Base-by-base conservation (phyloP, 495 filamentous ascomycete genomes). In the Cercophora scortea region DNA sequence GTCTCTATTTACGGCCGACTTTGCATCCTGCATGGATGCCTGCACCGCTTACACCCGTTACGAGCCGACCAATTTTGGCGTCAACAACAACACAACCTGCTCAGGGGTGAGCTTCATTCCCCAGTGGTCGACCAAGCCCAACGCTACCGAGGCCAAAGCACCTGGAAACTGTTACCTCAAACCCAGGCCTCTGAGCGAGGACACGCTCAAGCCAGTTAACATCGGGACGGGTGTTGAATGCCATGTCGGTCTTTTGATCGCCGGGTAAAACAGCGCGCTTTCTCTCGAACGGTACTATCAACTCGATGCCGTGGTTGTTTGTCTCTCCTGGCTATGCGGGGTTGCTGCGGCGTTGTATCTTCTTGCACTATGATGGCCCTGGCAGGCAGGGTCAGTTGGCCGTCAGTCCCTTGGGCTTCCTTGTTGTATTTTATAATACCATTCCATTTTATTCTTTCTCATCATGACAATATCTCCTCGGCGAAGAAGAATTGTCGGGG, bases 131-230 rank as follows among this genome's bases (percentile, higher is more conserved):
- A 63, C 62, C 53, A 67, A 68, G 10, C 50, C 54, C 2, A 42
- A 42, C 19, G 72, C 73, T 11, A 16, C 39, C 1, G 41, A 43
- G 0, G 64, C 59, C 8, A 44, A 49, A 10, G 65, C 72, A 15
- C 66, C 70, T 2, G 73, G 73, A 8, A 75, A 75, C 49, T 76
- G 73, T 43, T 76, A 74, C 52, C 60, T 76, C 18, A 75, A 76
- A 49, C 62, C 67, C 0, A 69, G 69, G 0, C 67, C 68, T 9
- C 64, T 69, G 54, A 68, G 67, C 52, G 39, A 53, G 42, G 50
- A 60, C 8, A 60, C 53, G 11, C 56, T 76, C 44, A 50, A 43
- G 8, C 57, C 48, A 6, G 59, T 66, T 7, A 66, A 61, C 33
- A 64, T 66, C 36, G 57, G 57, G 8, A 50, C 54, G 0, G 25